Evolutionary conservation across 345 rosid species (phyloP), one percentile per base, ranked within the genome.

Genomic region (Sonneratia caseolaris): DNA sequence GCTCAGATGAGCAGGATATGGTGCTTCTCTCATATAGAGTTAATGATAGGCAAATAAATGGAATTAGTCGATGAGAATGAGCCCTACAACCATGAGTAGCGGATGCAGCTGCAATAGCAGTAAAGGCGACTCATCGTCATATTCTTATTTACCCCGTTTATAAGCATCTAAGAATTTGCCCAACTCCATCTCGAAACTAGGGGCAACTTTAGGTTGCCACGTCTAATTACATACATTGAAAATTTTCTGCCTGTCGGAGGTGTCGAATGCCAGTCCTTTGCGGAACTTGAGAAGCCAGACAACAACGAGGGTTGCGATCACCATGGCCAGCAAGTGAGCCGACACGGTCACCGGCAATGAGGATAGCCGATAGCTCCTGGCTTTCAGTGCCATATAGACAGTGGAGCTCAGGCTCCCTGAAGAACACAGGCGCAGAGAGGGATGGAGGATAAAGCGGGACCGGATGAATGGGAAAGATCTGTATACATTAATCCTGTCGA

Each of bases 1-100:
- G 3, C 14, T 18, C 16, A 19, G 22, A 2, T 45, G 21, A 16
- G 53, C 4, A 48, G 53, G 43, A 40, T 4, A 40, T 40, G 43
- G 43, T 40, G 32, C 32, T 27, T 27, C 32, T 27, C 32, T 27
- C 32, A 27, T 27, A 27, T 27, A 27, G 32, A 27, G 32, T 27
- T 27, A 27, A 27, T 27, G 32, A 27, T 27, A 27, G 32, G 32
- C 32, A 27, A 27, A 27, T 27, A 40, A 4, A 40, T 40, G 43
- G 5, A 40, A 40, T 40, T 4, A 40, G 43, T 76, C 78, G 24
- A 81, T 16, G 70, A 87, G 77, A 61, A 85, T 76, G 35, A 87
- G 81, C n/a, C 87, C 91, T 64, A 87, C 73, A 10, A 81, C 74
- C 91, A 85, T 85, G 14, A 85, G 75, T 51, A 87, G 72, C 55